Base-by-base conservation (phyloP, 2,329 filamentous ascomycete species). In the Ustilaginoidea virens region DNA sequence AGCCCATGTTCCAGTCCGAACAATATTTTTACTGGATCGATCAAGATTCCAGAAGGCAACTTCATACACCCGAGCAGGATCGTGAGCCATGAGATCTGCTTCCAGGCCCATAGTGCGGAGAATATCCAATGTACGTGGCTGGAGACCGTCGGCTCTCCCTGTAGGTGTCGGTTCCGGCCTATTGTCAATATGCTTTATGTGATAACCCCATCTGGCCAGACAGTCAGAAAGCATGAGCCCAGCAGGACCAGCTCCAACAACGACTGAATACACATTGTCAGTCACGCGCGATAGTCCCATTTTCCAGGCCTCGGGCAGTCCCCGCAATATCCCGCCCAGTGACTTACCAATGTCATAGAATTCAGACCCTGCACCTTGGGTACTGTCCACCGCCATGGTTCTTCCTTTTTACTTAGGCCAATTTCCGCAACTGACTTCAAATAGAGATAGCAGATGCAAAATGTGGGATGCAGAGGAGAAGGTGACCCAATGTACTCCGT, bases 141-240 rank as follows among this genome's bases (percentile, higher is more conserved):
- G 85, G 33, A 94, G 92, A 36, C 83, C 85, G 54, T 93, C 85
- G 32, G 85, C 86, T 38, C 85, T 80, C 30, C 85, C 85, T 13
- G 83, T 92, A 3, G 72, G 47, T 9, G 85, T 93, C 11, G 85
- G 85, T 45, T 87, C 80, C 2, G 82, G 64, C 34, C 85, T 69
- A 55, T 92, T 92, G 57, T 93, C 86, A 47, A 93, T 83, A 56
- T 93, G 83, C 62, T 87, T 92, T 53, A 94, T 82, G 52, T 74
- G 83, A 63, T 93, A 94, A 13, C 86, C 86, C 82, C 85, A 93
- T 59, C 85, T 68, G 35, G 82, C 80, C 36, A 94, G 68, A 48
- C 80, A 87, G 17, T 85, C 85, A 7, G 83, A 90, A 15, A 93
- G 67, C 56, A 92, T 75, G 33, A 93, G 69, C 31, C 86, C 86